These are phyloP conservation scores for Rhipidocladum racemiflorum DNA, from an alignment of 176 grass and related monocot species.

Conservation along the genomic window DNA sequence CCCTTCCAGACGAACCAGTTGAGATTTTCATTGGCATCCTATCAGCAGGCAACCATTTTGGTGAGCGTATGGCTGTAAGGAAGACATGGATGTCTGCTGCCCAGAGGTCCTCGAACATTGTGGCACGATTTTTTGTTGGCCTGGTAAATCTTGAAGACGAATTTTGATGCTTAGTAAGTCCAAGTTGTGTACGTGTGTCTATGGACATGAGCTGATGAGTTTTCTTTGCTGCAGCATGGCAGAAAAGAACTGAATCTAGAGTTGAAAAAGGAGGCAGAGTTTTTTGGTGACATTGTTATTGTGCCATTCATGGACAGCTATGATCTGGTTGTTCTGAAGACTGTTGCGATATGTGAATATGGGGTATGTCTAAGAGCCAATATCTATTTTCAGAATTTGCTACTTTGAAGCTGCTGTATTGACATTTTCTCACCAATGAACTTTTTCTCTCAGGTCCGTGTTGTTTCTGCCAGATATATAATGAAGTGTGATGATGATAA, in stretches of 20 bases:
- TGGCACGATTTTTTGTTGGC: conserved; percentile 93
- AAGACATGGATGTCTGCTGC: conserved; percentile 94
- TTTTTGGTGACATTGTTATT: conserved; percentile 89
- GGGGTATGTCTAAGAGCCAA: conserved; percentile 57
- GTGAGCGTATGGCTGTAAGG: conserved; percentile 90
- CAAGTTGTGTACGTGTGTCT: background rate
- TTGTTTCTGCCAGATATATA: conserved; percentile 80
- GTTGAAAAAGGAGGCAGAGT: conserved; percentile 86
- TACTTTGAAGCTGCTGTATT: background rate
- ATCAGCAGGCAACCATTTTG: conserved; percentile 95
- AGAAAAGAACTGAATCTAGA: conserved; percentile 85
- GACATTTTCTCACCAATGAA: background rate
- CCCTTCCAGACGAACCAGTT: conserved; percentile 54
- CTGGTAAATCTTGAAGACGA: conserved; percentile 57
- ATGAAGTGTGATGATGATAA: conserved; percentile 99
- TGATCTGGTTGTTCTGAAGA: conserved; percentile 94
- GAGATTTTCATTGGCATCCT: conserved; percentile 96
- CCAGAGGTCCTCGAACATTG: conserved; percentile 53
- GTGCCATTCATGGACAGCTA: conserved; percentile 97
- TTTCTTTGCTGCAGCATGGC: conserved; percentile 52
- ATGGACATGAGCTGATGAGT: conserved; percentile 26
- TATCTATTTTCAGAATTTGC: conserved; percentile 18
- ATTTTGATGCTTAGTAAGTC: background rate
- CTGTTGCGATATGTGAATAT: conserved; percentile 91
- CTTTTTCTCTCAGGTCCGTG: conserved; percentile 45